Base-by-base conservation (phyloP, 495 filamentous ascomycete genomes). In the Penicillium cataractarum region DNA sequence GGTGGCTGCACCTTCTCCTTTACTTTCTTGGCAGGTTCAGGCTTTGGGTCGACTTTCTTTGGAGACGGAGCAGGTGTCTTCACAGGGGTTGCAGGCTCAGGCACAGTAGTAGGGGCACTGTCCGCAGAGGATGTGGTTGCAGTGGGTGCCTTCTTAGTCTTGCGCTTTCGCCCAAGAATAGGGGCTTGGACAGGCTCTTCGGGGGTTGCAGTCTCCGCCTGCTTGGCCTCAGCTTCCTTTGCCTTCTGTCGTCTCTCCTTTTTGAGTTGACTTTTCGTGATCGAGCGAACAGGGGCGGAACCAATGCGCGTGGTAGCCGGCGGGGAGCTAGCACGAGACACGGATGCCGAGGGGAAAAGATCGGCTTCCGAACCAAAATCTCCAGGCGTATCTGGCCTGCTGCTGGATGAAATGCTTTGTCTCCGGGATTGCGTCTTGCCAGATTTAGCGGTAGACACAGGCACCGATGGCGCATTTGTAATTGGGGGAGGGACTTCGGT, bases 251-350 rank as follows among this genome's bases (percentile, higher is more conserved):
- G 78, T 49, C 92, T 82, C 65, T 96, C 91, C 73, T 96, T 97
- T 74, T 94, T 96, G 63, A 87, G 82, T 68, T 96, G 92, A 65
- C 87, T 94, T 81, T 98, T 99, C 17, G 92, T 93, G 67, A 91
- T 91, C n/a, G 83, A 75, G 40, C 90, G 83, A 0, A 92, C 82
- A 26, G 92, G 89, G 1, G 92, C 91, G 39, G 89, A 87, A 39
- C 92, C 92, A 49, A 94, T 84, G 65, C 84, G 91, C 26, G 78
- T 76, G 2, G 85, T 80, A 0, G 90, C 89, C n/a, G 93, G 54
- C 35, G 54, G 93, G 15, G 93, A 96, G 69, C 84, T 92, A 8
- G 92, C 87, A 42, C 93, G 85, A n/a, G 93, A 97, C 19, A 90
- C 80, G 5, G 92, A 92, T 2, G 88, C 84, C 10, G 92, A 94